These are phyloP conservation scores for Cenchrus americanus DNA, from an alignment of 176 grass and related monocot species.

Conservation along the genomic window DNA sequence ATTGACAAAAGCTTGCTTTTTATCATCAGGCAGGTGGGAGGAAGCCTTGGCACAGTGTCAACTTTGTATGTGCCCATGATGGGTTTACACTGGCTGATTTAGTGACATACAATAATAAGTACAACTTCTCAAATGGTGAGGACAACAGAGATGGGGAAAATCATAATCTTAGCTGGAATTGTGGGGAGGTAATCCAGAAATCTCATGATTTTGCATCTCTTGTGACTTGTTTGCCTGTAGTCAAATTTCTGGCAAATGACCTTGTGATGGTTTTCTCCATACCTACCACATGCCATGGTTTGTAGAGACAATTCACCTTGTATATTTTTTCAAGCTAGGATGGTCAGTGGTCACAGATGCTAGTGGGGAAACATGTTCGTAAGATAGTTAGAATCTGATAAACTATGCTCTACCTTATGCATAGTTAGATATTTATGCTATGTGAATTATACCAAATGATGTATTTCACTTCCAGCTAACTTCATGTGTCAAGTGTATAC, in stretches of 20 bases:
- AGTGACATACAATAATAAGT: conserved; percentile 92
- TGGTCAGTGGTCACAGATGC: not conserved
- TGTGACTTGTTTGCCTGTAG: conserved; percentile 13
- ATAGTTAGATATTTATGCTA: not conserved
- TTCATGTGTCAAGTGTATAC: conserved; percentile 19
- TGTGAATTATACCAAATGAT: not conserved
- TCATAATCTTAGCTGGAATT: conserved; percentile 98
- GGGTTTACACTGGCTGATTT: conserved; percentile 97
- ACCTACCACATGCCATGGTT: conserved; percentile 10
- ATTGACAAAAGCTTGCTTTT: conserved; percentile 32
- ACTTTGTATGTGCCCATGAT: conserved; percentile 98
- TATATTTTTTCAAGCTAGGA: conserved; percentile 22
- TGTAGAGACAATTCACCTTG: not conserved
- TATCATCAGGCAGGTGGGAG: conserved; percentile 76
- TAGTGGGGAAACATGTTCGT: not conserved
- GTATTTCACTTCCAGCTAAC: not conserved
- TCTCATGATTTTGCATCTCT: conserved; percentile 29
- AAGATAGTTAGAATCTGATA: not conserved
- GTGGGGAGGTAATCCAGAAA: conserved; percentile 70
- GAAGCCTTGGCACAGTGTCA: conserved; percentile 95
- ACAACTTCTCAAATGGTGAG: conserved; percentile 88
- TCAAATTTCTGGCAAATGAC: conserved; percentile 35
- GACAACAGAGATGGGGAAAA: conserved; percentile 95
- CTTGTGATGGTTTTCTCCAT: conserved; percentile 28
- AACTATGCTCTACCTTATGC: conserved; percentile 3